A percentile compares a stretch with the other conserved stretches of the same genome.
phyloP scores from a whole-genome alignment of 495 filamentous ascomycete species.

The Staphylotrichum tortipilum region DNA sequence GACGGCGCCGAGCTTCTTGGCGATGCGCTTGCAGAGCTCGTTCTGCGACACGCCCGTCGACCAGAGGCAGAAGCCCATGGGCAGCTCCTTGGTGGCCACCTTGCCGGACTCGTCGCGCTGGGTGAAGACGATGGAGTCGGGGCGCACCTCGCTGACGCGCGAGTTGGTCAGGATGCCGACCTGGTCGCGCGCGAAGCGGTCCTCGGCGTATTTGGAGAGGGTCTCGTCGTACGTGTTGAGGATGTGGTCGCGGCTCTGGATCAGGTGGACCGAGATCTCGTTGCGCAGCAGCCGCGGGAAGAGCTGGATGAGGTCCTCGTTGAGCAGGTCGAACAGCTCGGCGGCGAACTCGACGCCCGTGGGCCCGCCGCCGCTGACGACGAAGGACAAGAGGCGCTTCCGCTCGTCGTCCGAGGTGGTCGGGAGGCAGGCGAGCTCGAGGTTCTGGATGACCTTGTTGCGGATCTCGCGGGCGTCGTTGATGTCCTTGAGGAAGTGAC shows the following conservation, averaged over 20 bases:
- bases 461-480: conserved; percentile 83
- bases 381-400: conserved; percentile 80
- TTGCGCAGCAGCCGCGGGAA: conserved; percentile 89
- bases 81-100: conserved; percentile 78
- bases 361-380: conserved; percentile 88
- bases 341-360: conserved; percentile 98
- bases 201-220: conserved; percentile 84
- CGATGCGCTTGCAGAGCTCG: conserved; percentile 64
- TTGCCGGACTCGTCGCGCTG: conserved; percentile 68
- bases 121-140: conserved; percentile 78
- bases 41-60: conserved; percentile 93
- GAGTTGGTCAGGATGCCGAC: conserved; percentile 88
- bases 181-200: conserved; percentile 80
- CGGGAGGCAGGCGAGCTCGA: conserved; percentile 87
- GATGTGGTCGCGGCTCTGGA: conserved; percentile 89
- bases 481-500: conserved; percentile 89
- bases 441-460: conserved; percentile 81
- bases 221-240: conserved; percentile 98
- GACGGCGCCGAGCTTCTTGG: conserved; percentile 55
- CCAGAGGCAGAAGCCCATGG: conserved; percentile 96
- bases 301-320: conserved; percentile 76
- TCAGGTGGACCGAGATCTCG: conserved; percentile 94
- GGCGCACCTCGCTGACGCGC: conserved; percentile 77
- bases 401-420: conserved; percentile 88
- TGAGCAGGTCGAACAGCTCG: conserved; percentile 90